Evolutionary conservation across 768 basidiomycete genomes (phyloP).

Genomic region (Lentinula lateritia): DNA sequence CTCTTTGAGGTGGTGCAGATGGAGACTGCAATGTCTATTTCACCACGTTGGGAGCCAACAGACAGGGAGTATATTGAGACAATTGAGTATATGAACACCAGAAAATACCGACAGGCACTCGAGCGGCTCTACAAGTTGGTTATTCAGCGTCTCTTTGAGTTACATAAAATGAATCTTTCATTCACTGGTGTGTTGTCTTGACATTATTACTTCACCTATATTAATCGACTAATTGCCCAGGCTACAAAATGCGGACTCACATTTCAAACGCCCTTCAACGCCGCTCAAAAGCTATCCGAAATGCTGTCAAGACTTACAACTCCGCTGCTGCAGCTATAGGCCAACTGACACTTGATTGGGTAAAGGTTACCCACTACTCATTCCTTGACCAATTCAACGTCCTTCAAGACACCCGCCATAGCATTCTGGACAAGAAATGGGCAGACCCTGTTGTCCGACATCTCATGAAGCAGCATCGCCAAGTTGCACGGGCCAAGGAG

Average conservation of each 20-base stretch:
- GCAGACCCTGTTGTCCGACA: neutral
- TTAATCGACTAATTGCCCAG: slow-evolving; percentile 14
- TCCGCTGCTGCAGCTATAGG: slow-evolving; percentile 13
- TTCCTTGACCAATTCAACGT: slow-evolving; percentile 3
- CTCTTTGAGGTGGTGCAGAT: slow-evolving; percentile 14
- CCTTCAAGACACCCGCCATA: neutral
- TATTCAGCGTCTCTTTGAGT: slow-evolving; percentile 29
- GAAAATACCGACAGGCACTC: slow-evolving; percentile 22
- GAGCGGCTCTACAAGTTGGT: slow-evolving; percentile 27
- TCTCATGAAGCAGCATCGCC: too few species aligned
- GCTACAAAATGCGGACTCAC: slow-evolving; percentile 24
- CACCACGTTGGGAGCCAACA: slow-evolving; percentile 18
- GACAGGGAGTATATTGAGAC: slow-evolving; percentile 18
- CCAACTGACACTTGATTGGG: slow-evolving; percentile 8
- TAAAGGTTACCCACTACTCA: slow-evolving; percentile 3
- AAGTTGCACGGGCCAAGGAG: too few species aligned
- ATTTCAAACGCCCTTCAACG: slow-evolving; percentile 27
- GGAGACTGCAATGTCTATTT: slow-evolving; percentile 21
- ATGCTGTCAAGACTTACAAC: slow-evolving; percentile 27
- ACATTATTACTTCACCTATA: too few species aligned
- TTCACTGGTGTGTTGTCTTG: slow-evolving; percentile 18
- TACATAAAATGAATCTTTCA: slow-evolving; percentile 31
- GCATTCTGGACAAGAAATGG: neutral
- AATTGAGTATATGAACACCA: slow-evolving; percentile 10
- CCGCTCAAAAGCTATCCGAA: slow-evolving; percentile 24